Base-by-base conservation (phyloP, 768 basidiomycete species). In the Tylopilus balloui region DNA sequence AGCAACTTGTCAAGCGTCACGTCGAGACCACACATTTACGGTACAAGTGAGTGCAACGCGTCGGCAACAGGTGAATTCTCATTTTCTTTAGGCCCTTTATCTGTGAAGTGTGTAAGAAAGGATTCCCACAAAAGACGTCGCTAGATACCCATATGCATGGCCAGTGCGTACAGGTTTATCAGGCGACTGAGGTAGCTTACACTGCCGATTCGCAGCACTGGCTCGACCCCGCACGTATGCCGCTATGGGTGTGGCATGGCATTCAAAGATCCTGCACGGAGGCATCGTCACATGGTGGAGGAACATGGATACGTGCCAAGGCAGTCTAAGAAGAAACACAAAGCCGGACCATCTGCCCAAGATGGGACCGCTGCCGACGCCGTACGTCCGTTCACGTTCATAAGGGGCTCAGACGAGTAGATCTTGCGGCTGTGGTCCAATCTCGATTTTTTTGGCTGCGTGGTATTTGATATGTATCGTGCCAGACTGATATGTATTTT, bases 1-100 rank as follows among this genome's bases (percentile, higher is more conserved):
- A 80, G 63, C 83, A 84, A 60, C 72, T 83, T 36, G 79, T 86
- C 50, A 84, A 84, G 63, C 74, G 84, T 23, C 84, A 86, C 62
- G 73, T 86, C 40, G 75, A 81, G 63, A 78, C 78, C 9, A 78
- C 76, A 13, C 84, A 86, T 59, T 61, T 86, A 39, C 72, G 76
- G 43, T 72, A 78, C 56, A 81, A 78, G 84, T 81, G 52, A 51
- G 79, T 52, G 34, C 59, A n/a, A 32, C 31, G 32, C 34, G 27
- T 46, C 59, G 38, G 42, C 45, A n/a, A 31, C n/a, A 38, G 43
- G 40, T 37, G n/a, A 21, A 32, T 37, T 48, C 59, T 61, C 52
- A 56, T 53, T 46, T 28, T 46, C 38, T 43, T 36, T 50, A 83
- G 82, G 58, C 76, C 74, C 4, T 81, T 73, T 52, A 57, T 71